Base-by-base conservation (phyloP, 176 grass and related monocot genomes). In the Oryza australiensis region DNA sequence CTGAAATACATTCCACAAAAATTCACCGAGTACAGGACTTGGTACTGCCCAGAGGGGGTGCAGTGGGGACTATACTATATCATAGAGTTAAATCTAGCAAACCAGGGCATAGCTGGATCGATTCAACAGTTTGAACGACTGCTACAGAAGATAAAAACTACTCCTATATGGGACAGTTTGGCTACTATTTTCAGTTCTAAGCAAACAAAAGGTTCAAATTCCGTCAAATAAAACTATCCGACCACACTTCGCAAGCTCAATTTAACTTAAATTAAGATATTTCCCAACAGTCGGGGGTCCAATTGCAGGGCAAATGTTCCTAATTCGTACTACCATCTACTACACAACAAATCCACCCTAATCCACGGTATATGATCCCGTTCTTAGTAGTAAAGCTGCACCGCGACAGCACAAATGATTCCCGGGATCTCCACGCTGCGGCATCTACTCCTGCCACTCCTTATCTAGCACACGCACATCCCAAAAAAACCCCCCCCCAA, bases 121-220 rank as follows among this genome's bases (percentile, higher is more conserved):
- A 37, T 45, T 74, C 75, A 60, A 1, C 60, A 41, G 29, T 34
- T 34, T 65, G 1, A 73, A 74, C 23, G 7, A 15, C 29, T 42
- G 23, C 38, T 28, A 57, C 1, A 22, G 55, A 60, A 57, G 12
- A 60, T 57, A 23, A 60, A 60, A 60, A 60, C 18, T 14, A 51
- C 38, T 40, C 8, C 20, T 30, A 28, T 20, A 51, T 22, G 55
- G 35, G 16, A 48, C 6, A 64, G 84, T 66, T 55, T 4, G 26
- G 32, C 20, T 68, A 68, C 8, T 23, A 45, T 60, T 62, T 84
- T 84, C 64, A 43, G 12, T 48, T 48, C 6, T 35, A 68, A 68
- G 30, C 26, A 80, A 48, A 72, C 79, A 23, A 88, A 68, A 9
- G 4, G 62, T 18, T 34, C 5, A 26, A 68, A 69, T 59, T 1